Conservation (phyloP, 2,329 filamentous ascomycete genomes). For the Davidsoniella eucalypti region DNA sequence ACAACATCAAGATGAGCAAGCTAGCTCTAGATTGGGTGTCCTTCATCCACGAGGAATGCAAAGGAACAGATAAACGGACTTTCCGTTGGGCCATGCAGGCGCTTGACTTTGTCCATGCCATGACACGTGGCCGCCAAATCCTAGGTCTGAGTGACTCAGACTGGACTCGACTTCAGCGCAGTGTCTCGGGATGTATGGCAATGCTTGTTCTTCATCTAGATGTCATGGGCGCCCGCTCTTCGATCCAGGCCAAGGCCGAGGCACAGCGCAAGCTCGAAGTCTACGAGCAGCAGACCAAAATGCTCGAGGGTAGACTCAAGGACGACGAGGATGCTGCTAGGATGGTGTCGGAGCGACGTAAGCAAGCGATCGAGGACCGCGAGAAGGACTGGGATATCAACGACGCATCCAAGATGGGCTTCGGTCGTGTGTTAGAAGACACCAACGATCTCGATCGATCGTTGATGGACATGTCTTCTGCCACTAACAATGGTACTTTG, state of each 20-base stretch:
- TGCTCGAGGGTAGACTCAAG: constrained; percentile 53
- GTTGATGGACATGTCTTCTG: constrained; percentile 81
- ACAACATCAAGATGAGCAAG: constrained; percentile 87
- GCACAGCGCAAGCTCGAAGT: constrained; percentile 67
- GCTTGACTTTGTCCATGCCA: constrained; percentile 91
- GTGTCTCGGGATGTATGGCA: constrained; percentile 95
- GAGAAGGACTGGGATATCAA: constrained; percentile 65
- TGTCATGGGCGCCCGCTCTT: constrained; percentile 94
- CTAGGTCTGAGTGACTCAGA: constrained; percentile 79
- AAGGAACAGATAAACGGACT: constrained; percentile 83
- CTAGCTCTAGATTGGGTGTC: constrained; percentile 92
- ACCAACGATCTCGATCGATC: constrained; percentile 93
- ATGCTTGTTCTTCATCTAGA: constrained; percentile 96
- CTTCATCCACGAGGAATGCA: constrained; percentile 94
- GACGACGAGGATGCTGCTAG: constrained; percentile 76
- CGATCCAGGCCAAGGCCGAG: constrained; percentile 82
- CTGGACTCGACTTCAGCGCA: constrained; percentile 64
- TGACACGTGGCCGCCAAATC: constrained; percentile 87
- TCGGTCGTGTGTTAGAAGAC: constrained; percentile 82
- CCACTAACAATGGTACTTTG: constrained; percentile 85
- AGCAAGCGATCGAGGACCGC: constrained; percentile 55
- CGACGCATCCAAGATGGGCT: constrained; percentile 68
- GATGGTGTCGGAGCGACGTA: constrained; percentile 58
- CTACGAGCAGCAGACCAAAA: constrained; percentile 53
- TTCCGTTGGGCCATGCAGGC: constrained; percentile 96